Evolutionary conservation across 2,329 filamentous ascomycete genomes (phyloP).

Genomic region (Coleophoma cylindrospora): DNA sequence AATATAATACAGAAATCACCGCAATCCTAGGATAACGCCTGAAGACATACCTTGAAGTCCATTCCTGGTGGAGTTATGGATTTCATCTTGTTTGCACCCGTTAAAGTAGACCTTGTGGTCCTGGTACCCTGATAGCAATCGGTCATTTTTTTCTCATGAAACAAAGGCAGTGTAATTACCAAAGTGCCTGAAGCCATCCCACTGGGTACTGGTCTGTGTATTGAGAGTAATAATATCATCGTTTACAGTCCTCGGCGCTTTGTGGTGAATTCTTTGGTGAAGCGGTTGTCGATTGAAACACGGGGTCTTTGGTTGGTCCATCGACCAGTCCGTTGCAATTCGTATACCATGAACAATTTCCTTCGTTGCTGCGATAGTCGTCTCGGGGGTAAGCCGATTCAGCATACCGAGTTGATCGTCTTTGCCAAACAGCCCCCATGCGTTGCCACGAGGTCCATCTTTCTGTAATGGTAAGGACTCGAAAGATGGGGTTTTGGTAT

Average conservation of each 20-base stretch:
- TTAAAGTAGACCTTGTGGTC: conserved; percentile 27
- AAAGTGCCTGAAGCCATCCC: conserved; percentile 39
- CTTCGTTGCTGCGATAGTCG: conserved; percentile 31
- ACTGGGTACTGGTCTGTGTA: conserved; percentile 39
- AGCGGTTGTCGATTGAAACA: conserved; percentile 25
- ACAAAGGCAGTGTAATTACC: conserved; percentile 8
- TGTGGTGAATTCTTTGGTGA: conserved; percentile 20
- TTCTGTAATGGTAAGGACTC: conserved; percentile 33
- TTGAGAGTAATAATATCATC: conserved; percentile 29
- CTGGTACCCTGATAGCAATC: conserved; percentile 21
- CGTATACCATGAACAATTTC: conserved; percentile 36
- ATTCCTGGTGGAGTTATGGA: conserved; percentile 13
- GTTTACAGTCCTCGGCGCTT: conserved; percentile 17
- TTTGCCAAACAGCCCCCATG: conserved; percentile 39
- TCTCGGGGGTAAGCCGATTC: conserved; percentile 38
- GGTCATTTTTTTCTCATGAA: not conserved
- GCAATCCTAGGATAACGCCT: not conserved
- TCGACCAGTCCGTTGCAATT: conserved; percentile 31
- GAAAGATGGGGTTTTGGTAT: conserved; percentile 26
- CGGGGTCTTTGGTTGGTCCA: conserved; percentile 12
- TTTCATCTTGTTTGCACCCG: conserved; percentile 22
- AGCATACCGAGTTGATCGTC: conserved; percentile 37
- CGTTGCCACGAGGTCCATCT: conserved; percentile 34
- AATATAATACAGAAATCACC: not conserved
- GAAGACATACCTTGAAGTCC: conserved; percentile 18